These are phyloP conservation scores for Gigaspora rosea DNA, from an alignment of 192 early-diverging fungal species.

Conservation along the genomic window DNA sequence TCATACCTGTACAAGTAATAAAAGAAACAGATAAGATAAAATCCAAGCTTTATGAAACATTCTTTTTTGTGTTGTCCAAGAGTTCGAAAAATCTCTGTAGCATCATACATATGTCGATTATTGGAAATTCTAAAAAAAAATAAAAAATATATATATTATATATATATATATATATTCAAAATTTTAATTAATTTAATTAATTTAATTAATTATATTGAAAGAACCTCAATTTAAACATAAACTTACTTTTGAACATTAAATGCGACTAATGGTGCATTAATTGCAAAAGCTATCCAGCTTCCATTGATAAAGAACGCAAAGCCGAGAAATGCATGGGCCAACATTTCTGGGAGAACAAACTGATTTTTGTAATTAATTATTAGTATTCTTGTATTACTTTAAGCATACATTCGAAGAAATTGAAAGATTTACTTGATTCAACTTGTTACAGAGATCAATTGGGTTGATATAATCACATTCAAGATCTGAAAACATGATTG, in stretches of 20 bases:
- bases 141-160: too few relatives aligned
- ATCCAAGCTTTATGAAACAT: conserved; percentile 95
- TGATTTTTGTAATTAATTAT: conserved; percentile 35
- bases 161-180: conserved; percentile 13
- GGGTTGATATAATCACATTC: conserved; percentile 99
- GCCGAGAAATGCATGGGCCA: conserved; percentile 79
- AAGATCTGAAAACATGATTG: conserved; percentile 62
- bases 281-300: conserved; percentile 81
- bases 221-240: too few relatives aligned
- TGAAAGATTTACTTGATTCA: conserved; percentile 75
- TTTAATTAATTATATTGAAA: too few relatives aligned
- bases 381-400: too few relatives aligned
- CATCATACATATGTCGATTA: conserved; percentile 92
- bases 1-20: conserved; percentile 78
- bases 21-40: conserved; percentile 95
- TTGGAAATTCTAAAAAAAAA: conserved; percentile 67
- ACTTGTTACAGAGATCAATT: conserved; percentile 94
- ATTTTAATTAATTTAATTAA: not conserved
- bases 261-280: conserved; percentile 85
- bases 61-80: conserved; percentile 92
- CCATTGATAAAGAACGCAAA: conserved; percentile 84
- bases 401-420: too few relatives aligned
- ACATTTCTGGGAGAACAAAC: conserved; percentile 95
- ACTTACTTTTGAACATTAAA: conserved; percentile 88
- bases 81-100: conserved; percentile 98